Base-by-base conservation (phyloP, 2,329 filamentous ascomycete species). In the Fusarium avenaceum region DNA sequence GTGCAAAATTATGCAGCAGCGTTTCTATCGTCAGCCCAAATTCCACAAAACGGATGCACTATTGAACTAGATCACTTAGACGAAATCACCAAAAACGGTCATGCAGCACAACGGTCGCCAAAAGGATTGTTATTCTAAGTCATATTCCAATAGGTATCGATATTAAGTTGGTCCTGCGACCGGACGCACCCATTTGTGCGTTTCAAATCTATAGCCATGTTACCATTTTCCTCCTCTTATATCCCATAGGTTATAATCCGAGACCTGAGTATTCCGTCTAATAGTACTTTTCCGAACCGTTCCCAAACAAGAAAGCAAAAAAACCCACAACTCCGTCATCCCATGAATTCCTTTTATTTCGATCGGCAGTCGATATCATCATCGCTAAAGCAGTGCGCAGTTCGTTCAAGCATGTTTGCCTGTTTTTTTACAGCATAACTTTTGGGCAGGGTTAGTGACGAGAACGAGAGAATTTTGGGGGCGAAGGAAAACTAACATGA, bases 271-370 rank as follows among this genome's bases (percentile, higher is more conserved):
- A 57, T 66, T 58, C 71, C 61, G 61, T 73, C 72, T 74, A 67
- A 50, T 74, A 67, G 53, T 72, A 71, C 64, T 73, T 73, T 74
- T 65, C 72, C 70, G 61, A 69, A 69, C 70, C 70, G 55, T 70
- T 70, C 59, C 68, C 57, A 61, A 55, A 54, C 40, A 51, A 73
- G 59, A 72, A 71, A 71, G 53, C 56, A 73, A 44, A 70, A 70
- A 70, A 70, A 51, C 49, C 65, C 71, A 57, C 48, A 71, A 72
- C 69, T 67, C 69, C 69, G 42, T 46, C 61, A 60, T 65, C 50
- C 65, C 44, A 69, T 33, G 49, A 64, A 57, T 52, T 47, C 59
- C 57, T 63, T 70, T 69, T 65, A 65, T 67, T 72, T 64, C 57
- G 63, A 62, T 69, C 65, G 72, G 60, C 61, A 59, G 70, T 68